Percentiles rank a stretch among this genome's conserved stretches.
These are phyloP conservation scores for Trichoderma sp. DNA, from an alignment of 2,329 filamentous ascomycete species.

Conservation along the genomic window DNA sequence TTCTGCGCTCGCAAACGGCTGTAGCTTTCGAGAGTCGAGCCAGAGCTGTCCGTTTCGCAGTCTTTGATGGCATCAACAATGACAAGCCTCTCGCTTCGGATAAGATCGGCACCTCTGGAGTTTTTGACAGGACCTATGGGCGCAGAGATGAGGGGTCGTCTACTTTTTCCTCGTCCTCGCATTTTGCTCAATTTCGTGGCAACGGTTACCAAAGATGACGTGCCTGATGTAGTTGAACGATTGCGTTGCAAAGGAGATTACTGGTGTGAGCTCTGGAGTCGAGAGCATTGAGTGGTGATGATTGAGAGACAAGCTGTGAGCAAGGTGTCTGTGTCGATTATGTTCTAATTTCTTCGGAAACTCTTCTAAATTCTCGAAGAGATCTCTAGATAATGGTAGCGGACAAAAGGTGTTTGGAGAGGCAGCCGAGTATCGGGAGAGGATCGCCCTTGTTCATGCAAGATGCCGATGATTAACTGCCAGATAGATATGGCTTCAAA, in stretches of 20 bases:
- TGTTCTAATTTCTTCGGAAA: background rate
- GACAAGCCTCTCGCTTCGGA: constrained; percentile 37
- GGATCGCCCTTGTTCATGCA: background rate
- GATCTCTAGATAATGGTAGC: background rate
- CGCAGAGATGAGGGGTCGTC: constrained; percentile 37
- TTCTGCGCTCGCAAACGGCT: constrained; percentile 23
- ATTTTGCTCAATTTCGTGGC: background rate
- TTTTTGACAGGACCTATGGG: constrained; percentile 43
- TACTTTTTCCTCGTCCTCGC: constrained; percentile 25
- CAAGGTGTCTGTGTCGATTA: background rate
- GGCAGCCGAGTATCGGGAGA: background rate
- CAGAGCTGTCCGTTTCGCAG: constrained; percentile 30
- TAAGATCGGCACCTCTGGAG: constrained; percentile 38
- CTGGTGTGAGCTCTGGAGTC: background rate
- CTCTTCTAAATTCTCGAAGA: background rate
- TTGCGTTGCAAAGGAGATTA: background rate
- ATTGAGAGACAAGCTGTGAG: background rate
- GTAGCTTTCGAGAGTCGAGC: constrained; percentile 19
- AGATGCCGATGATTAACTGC: background rate
- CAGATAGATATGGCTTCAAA: background rate
- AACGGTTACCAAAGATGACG: background rate
- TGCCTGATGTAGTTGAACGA: background rate
- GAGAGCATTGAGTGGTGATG: background rate
- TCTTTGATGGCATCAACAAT: constrained; percentile 41
- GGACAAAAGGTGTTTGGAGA: background rate